Conservation (phyloP, 148 eudicot species). For the Fagopyrum homotropicum region DNA sequence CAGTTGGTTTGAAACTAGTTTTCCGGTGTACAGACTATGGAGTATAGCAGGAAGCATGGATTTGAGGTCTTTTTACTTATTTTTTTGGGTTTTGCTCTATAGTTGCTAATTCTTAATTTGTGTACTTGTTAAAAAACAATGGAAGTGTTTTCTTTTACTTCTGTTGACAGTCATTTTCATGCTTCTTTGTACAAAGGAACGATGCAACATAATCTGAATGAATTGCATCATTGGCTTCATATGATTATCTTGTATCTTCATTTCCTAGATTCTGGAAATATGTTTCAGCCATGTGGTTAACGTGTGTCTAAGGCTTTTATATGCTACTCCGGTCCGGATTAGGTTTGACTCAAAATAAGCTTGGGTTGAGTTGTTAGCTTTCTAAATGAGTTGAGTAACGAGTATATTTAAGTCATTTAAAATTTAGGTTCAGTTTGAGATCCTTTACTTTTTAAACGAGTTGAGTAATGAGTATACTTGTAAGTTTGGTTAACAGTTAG, state of each 20-base stretch:
- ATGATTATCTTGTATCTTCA: neutral
- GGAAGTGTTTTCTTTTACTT: neutral
- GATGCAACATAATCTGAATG: neutral
- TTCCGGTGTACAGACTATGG: neutral
- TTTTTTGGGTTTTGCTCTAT: neutral
- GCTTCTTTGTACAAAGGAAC: neutral
- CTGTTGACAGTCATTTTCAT: neutral
- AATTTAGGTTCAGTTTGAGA: no score
- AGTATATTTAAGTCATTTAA: no score
- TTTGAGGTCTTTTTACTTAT: neutral
- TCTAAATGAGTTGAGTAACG: no score
- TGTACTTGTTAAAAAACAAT: neutral
- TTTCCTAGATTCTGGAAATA: neutral
- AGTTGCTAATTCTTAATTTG: neutral
- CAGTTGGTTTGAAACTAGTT: neutral
- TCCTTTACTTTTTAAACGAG: no score
- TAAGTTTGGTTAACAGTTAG: no score
- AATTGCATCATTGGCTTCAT: neutral
- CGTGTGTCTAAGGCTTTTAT: no score
- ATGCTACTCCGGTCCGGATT: no score
- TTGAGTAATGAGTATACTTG: no score
- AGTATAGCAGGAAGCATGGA: constrained; percentile 4
- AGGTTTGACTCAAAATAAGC: no score
- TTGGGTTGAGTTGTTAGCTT: no score
- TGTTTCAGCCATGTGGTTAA: neutral